phyloP scores from a whole-genome alignment of 2,329 filamentous ascomycete genomes.

The Colletotrichum euphorbiae region DNA sequence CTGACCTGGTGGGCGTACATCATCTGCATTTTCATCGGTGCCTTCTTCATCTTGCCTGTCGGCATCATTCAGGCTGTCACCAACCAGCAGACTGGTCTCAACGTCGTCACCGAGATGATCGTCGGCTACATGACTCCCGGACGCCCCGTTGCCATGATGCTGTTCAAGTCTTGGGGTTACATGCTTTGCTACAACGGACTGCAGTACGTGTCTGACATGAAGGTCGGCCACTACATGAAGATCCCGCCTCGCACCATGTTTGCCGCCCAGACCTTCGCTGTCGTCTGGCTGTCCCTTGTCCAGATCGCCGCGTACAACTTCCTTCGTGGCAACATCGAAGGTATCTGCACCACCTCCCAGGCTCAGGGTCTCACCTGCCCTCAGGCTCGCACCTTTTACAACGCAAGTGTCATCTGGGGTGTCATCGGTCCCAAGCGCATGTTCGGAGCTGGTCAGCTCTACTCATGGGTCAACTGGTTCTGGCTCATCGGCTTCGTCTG shows the following conservation, averaged over 20 bases:
- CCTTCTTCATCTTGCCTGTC: slow-evolving; percentile 56
- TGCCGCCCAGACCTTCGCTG: slow-evolving; percentile 55
- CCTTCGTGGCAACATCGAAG: slow-evolving; percentile 59
- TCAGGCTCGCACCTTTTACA: slow-evolving; percentile 69
- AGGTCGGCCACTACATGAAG: slow-evolving; percentile 66
- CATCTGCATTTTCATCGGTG: slow-evolving; percentile 53
- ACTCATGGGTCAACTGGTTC: slow-evolving; percentile 64
- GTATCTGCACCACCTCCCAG: slow-evolving; percentile 63
- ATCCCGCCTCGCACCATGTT: slow-evolving; percentile 64
- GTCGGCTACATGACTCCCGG: slow-evolving; percentile 62
- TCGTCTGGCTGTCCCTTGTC: slow-evolving; percentile 54
- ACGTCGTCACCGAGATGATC: slow-evolving; percentile 62
- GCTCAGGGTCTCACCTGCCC: slow-evolving; percentile 67
- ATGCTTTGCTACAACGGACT: slow-evolving; percentile 60
- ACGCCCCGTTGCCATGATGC: slow-evolving; percentile 61
- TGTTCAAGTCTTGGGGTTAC: slow-evolving; percentile 61
- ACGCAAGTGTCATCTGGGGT: slow-evolving; percentile 70
- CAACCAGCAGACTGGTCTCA: slow-evolving; percentile 60
- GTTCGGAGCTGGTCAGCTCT: slow-evolving; percentile 56
- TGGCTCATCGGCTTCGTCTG: slow-evolving; percentile 62
- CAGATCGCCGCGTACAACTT: slow-evolving; percentile 55
- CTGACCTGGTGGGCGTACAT: slow-evolving; percentile 58
- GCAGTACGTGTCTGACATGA: slow-evolving; percentile 61
- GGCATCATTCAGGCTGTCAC: slow-evolving; percentile 62
- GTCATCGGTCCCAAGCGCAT: slow-evolving; percentile 60